Base-by-base conservation (phyloP, 495 filamentous ascomycete species). In the Aspergillus leporis region DNA sequence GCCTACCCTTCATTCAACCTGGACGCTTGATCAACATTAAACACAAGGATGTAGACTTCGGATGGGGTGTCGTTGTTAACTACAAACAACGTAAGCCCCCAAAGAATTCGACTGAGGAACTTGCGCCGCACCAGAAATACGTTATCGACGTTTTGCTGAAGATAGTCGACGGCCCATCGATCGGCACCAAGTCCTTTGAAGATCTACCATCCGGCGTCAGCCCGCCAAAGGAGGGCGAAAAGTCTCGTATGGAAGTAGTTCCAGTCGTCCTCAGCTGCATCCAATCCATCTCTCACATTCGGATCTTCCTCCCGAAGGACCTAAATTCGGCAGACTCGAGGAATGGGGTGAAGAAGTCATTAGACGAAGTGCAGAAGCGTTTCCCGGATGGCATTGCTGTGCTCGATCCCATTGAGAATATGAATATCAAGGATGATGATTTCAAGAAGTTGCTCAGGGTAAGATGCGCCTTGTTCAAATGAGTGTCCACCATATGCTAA, bases 381-480 rank as follows among this genome's bases (percentile, higher is more conserved):
- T 97, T 98, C 75, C 90, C 91, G n/a, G 95, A 98, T 70, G 94
- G 94, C 2, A 74, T 98, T 52, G 86, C 94, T 13, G 72, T 92
- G 7, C 70, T 98, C 30, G 94, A 98, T 69, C 95, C 94, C 0
- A 85, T 98, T 52, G 92, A 98, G 67, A 90, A 95, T 66, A 97
- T 98, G 94, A 78, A 82, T 14, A 97, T 98, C 69, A 87, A 78
- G 16, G 94, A 98, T 69, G 90, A 94, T 5, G 85, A 84, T 0
- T 98, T 98, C 77, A 97, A 96, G 79, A 90, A 91, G 66, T 83
- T 94, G 4, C 85, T 97, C 12, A 85, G 93, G 63, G 86, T 87
- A 76, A 67, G 82, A 55, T n/a, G 23, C 30, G 5, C 28, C 28
- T 10, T 5, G 10, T 23, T 18, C 14, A 38, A 13, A 46, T 18